A percentile compares a stretch with the other conserved stretches of the same genome.
phyloP scores from a whole-genome alignment of 306 rosid genomes.

The Casuarina glauca region DNA sequence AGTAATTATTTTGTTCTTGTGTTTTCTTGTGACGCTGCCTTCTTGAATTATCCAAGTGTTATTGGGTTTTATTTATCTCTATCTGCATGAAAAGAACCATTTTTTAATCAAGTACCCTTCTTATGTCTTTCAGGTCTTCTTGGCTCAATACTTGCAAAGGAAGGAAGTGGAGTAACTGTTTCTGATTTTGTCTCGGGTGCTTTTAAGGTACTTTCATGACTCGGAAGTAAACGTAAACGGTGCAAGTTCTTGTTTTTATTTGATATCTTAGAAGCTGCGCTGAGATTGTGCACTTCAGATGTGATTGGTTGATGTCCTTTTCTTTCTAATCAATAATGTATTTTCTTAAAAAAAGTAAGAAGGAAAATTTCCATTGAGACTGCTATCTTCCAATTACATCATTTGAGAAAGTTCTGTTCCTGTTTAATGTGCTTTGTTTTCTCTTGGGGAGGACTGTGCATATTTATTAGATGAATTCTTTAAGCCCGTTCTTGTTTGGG shows the following conservation, averaged over 20 bases:
- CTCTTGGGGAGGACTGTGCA: neutral
- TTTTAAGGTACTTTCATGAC: conserved; percentile 59
- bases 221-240: neutral
- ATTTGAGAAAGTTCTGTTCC: neutral
- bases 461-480: neutral
- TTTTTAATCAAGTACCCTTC: conserved; percentile 16
- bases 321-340: neutral
- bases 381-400: neutral
- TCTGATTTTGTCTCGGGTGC: conserved; percentile 76
- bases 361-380: neutral
- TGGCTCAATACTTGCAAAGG: conserved; percentile 86
- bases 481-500: neutral
- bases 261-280: neutral
- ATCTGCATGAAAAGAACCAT: neutral
- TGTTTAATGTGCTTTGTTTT: neutral
- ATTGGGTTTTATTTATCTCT: neutral
- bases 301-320: neutral
- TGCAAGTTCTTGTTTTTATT: neutral
- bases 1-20: neutral
- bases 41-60: neutral
- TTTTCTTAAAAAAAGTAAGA: neutral
- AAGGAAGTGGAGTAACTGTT: conserved; percentile 59
- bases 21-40: neutral
- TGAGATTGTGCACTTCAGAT: neutral
- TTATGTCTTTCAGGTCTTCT: conserved; percentile 59